Conservation (phyloP, 2,329 filamentous ascomycete species). For the Endoconidiophora polonica region DNA sequence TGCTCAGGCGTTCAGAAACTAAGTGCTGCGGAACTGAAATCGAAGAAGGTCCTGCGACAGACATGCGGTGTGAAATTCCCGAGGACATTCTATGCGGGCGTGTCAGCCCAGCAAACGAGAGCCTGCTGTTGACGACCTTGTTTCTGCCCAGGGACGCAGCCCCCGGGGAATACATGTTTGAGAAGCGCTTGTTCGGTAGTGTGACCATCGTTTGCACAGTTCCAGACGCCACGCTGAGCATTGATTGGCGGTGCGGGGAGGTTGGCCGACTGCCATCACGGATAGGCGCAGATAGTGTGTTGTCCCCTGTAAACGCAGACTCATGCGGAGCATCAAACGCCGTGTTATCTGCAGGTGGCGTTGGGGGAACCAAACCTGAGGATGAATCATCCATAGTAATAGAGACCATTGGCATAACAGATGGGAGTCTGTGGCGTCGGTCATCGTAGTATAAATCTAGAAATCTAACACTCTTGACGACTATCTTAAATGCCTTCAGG, state of each 20-base stretch:
- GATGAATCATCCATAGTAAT: neutral
- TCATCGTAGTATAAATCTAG: slow-evolving; percentile 68
- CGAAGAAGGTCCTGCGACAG: slow-evolving; percentile 50
- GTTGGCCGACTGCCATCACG: neutral
- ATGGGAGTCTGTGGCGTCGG: slow-evolving; percentile 16
- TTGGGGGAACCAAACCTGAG: slow-evolving; percentile 34
- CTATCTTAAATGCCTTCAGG: slow-evolving; percentile 80
- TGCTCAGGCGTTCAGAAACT: slow-evolving; percentile 66
- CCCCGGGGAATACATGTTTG: slow-evolving; percentile 24
- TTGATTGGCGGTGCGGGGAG: slow-evolving; percentile 10
- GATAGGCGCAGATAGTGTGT: neutral
- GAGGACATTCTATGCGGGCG: slow-evolving; percentile 33
- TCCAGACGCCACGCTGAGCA: slow-evolving; percentile 22
- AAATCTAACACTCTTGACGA: slow-evolving; percentile 80
- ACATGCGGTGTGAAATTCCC: slow-evolving; percentile 55
- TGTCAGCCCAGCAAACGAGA: slow-evolving; percentile 23
- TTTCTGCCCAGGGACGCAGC: slow-evolving; percentile 2
- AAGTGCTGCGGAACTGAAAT: slow-evolving; percentile 48
- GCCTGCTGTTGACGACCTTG: slow-evolving; percentile 19
- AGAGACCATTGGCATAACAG: neutral
- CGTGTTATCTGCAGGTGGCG: slow-evolving; percentile 43
- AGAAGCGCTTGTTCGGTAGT: slow-evolving; percentile 30
- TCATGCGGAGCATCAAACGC: slow-evolving; percentile 26
- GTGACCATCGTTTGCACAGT: slow-evolving; percentile 24
- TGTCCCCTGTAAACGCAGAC: neutral